Base-by-base conservation (phyloP, 148 eudicot genomes). In the Rhododendron ovatum region DNA sequence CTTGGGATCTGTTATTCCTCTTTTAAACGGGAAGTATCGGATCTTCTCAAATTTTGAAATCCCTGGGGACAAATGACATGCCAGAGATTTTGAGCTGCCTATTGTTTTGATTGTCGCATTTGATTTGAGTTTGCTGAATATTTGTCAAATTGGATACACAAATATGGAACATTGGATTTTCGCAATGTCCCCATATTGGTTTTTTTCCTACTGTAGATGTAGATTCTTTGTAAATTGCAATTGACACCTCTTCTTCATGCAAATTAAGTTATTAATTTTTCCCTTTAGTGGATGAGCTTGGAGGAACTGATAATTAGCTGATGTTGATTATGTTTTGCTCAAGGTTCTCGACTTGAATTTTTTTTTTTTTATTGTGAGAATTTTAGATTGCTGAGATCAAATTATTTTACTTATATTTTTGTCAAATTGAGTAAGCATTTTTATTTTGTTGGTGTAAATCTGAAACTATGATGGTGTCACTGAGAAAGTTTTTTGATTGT, bases 401-500 rank as follows among this genome's bases (percentile, higher is more conserved):
- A 81, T 33, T 55, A 33, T 43, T 20, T 37, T 51, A 47, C 12
- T 20, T 41, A 2, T 33, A 7, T 6, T 51, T 55, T 20, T 17
- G 18, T 57, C 28, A 57, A 18, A 33, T 39, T 8, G 48, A 80
- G 28, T 33, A 53, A 55, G 24, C 17, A 30, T 39, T 55, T 81
- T 57, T 30, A 1, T 81, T 17, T 14, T 53, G 3, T n/a, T 80
- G 69, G 47, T 22, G 22, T 17, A 30, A 47, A 51, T 55, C 43
- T 51, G 82, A 55, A 33, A 53, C 55, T 81, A 33, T 63, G 43
- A 28, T 82, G 15, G 74, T 82, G 26, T 84, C 3, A 61, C 73
- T 85, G 39, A 88, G 45, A 26, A n/a, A 30, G 17, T 28, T 53
- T 84, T 39, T 82, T 39, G 15, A 80, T 76, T 69, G 48, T 82